These are phyloP conservation scores for Bacidia rubella DNA, from an alignment of 495 filamentous ascomycete species.

Conservation along the genomic window DNA sequence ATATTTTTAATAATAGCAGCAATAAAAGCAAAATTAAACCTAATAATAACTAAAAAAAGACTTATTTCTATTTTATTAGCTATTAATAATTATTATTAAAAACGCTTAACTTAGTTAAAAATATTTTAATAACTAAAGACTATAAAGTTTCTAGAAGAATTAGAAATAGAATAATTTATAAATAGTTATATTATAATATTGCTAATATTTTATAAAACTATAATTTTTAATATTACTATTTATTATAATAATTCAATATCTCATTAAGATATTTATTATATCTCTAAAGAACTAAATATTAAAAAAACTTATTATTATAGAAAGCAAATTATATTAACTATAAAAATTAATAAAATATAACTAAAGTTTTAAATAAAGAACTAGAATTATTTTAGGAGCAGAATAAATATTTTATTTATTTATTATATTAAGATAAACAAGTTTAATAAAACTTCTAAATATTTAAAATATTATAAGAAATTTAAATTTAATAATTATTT, in stretches of 20 bases:
- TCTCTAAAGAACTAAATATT: too few species aligned
- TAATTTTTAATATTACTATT: background rate
- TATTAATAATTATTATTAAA: background rate
- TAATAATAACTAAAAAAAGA: background rate
- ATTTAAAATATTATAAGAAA: too few species aligned
- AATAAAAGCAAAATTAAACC: background rate
- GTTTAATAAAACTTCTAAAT: too few species aligned
- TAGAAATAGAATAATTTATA: background rate
- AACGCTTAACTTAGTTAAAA: background rate
- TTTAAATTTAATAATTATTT: too few species aligned
- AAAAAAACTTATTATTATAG: background rate
- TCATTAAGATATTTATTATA: background rate
- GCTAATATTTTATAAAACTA: background rate
- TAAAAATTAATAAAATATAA: background rate
- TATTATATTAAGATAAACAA: background rate
- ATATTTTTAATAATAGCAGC: background rate
- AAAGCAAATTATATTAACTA: background rate
- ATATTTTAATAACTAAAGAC: background rate
- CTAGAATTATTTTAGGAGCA: background rate
- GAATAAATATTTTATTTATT: background rate
- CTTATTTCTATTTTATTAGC: background rate
- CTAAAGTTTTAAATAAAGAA: background rate
- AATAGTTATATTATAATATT: background rate
- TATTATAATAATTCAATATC: background rate
- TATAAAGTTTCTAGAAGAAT: background rate